Percentiles rank a stretch among this genome's conserved stretches.
Conservation (phyloP, 345 rosid genomes). For the Hypericum androsaemum region DNA sequence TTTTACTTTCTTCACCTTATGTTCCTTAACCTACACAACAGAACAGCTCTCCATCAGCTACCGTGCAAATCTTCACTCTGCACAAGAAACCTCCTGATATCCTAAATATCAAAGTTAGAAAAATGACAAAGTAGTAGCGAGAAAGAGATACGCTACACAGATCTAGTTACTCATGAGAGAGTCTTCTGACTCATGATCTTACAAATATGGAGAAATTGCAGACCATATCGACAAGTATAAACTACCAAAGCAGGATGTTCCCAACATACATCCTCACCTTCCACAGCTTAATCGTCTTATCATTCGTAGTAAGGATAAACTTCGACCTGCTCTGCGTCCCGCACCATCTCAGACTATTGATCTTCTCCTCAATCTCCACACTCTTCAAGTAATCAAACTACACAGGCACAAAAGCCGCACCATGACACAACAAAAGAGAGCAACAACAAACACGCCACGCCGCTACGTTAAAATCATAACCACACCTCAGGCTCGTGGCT, state of each 20-base stretch:
- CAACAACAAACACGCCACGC: neutral
- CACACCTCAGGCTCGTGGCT: conserved; percentile 67
- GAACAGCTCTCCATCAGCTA: neutral
- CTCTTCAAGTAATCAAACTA: conserved; percentile 70
- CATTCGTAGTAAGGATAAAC: conserved; percentile 53
- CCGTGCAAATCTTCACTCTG: neutral
- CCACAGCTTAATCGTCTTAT: conserved; percentile 69
- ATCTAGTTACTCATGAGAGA: too few relatives aligned
- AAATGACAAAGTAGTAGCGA: too few relatives aligned
- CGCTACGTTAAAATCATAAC: neutral
- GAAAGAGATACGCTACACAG: too few relatives aligned
- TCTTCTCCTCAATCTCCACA: conserved; percentile 64
- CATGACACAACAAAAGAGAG: neutral
- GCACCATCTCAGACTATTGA: conserved; percentile 52
- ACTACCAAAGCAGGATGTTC: too few relatives aligned
- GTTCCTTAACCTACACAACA: conserved; percentile 41
- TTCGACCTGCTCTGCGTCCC: conserved; percentile 31
- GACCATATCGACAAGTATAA: too few relatives aligned
- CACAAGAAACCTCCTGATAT: too few relatives aligned
- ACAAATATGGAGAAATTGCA: too few relatives aligned
- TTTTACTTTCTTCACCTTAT: conserved; percentile 36
- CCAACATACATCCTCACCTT: conserved; percentile 28
- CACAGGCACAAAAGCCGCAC: conserved; percentile 6
- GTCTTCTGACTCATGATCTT: too few relatives aligned
- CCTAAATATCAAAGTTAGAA: too few relatives aligned